Percentiles rank a stretch among this genome's conserved stretches.
These are phyloP conservation scores for Lyophyllum decastes DNA, from an alignment of 768 basidiomycete species.

Conservation along the genomic window DNA sequence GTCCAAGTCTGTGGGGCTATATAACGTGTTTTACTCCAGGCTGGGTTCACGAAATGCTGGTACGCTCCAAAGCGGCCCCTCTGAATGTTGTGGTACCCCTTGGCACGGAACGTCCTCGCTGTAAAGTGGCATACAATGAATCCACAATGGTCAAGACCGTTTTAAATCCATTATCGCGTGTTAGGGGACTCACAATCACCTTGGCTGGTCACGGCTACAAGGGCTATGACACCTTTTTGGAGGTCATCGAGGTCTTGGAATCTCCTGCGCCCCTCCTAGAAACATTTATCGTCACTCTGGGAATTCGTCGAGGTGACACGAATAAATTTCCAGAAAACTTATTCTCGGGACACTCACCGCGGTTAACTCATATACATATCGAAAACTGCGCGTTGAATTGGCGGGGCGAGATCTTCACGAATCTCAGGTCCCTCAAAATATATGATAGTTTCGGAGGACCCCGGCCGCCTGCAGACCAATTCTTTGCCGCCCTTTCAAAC, in stretches of 20 bases:
- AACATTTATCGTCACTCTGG: not conserved
- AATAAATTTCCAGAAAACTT: not conserved
- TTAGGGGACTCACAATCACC: not conserved
- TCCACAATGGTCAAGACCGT: not conserved
- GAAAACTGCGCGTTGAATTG: not conserved
- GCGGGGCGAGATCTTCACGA: not conserved
- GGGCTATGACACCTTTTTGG: not conserved
- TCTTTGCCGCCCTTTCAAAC: not conserved
- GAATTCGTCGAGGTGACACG: too few relatives aligned
- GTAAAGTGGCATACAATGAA: not conserved
- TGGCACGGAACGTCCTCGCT: not conserved
- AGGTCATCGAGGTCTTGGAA: not conserved
- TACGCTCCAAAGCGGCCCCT: not conserved
- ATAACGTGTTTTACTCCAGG: not conserved
- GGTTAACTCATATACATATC: not conserved
- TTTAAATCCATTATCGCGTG: not conserved
- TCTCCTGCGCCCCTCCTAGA: not conserved
- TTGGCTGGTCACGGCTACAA: not conserved
- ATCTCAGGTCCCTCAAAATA: not conserved
- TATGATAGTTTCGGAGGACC: not conserved
- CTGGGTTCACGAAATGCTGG: not conserved
- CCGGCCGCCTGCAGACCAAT: not conserved
- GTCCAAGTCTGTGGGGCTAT: conserved; percentile 1
- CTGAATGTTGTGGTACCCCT: not conserved
- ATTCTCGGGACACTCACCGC: not conserved